These are phyloP conservation scores for Syzygium aqueum DNA, from an alignment of 345 rosid species.

Conservation along the genomic window DNA sequence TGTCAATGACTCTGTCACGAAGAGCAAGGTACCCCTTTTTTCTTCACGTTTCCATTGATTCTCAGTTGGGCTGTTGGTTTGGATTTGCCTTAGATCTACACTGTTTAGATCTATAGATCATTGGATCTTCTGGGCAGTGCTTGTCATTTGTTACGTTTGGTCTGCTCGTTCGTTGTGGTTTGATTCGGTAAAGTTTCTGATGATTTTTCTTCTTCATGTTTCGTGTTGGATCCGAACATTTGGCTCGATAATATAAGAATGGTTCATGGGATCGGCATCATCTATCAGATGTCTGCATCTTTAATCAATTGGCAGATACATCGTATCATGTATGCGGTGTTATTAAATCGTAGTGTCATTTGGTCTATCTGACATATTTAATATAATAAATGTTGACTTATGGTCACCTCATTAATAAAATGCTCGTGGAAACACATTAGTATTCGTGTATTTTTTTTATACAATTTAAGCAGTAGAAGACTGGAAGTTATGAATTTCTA, in stretches of 20 bases:
- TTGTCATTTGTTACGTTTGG: not conserved
- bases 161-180: not conserved
- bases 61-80: not conserved
- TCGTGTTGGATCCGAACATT: not conserved
- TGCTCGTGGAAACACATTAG: not conserved
- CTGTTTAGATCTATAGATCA: not conserved
- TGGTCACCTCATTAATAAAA: not conserved
- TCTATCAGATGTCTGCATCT: not conserved
- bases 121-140: not conserved
- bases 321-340: not conserved
- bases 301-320: not conserved
- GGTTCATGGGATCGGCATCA: not conserved
- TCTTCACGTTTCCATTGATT: not conserved
- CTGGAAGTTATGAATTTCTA: not conserved
- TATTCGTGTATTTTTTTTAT: not conserved
- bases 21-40: constrained; percentile 63
- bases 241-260: not conserved
- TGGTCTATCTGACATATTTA: not conserved
- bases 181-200: not conserved
- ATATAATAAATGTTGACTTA: not conserved
- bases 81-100: not conserved
- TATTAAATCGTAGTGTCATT: not conserved
- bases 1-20: constrained; percentile 93
- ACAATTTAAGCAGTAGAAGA: not conserved
- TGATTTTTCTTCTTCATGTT: not conserved